phyloP scores from a whole-genome alignment of 306 rosid species.

The Hylodesmum podocarpum region DNA sequence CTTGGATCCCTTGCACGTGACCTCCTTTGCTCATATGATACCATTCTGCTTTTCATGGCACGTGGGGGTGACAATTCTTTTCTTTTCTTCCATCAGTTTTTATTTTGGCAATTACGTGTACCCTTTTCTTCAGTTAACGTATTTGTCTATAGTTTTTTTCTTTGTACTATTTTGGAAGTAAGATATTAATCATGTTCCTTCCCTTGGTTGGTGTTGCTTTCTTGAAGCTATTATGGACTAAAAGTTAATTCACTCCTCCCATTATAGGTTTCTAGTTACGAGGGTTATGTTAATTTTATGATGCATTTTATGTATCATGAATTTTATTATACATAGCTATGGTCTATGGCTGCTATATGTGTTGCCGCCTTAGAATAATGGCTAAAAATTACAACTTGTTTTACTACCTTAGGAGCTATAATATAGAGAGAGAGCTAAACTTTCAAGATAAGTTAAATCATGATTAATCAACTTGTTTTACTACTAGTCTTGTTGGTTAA shows the following conservation, averaged over 20 bases:
- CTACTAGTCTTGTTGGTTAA: constrained; percentile 14
- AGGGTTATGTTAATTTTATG: constrained; percentile 11
- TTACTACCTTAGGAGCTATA: constrained; percentile 30
- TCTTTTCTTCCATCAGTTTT: constrained; percentile 9
- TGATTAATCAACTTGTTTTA: constrained; percentile 25
- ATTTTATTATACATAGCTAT: not conserved
- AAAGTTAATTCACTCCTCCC: constrained; percentile 21
- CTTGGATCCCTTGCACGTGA: constrained; percentile 88
- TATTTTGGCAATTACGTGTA: not conserved
- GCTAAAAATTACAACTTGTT: no score
- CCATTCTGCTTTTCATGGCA: constrained; percentile 70
- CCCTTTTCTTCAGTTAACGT: constrained; percentile 14
- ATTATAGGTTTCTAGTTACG: constrained; percentile 23
- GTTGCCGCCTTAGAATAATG: constrained; percentile 3
- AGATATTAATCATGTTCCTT: constrained; percentile 26
- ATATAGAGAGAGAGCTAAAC: constrained; percentile 28
- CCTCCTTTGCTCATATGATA: constrained; percentile 45
- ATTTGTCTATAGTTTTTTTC: not conserved
- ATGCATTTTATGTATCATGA: constrained; percentile 17
- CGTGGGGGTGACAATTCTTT: constrained; percentile 49
- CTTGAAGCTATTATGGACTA: constrained; percentile 10
- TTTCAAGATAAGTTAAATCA: constrained; percentile 26
- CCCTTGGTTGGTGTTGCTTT: constrained; percentile 44
- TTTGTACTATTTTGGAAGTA: not conserved
- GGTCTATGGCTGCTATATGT: no score